Evolutionary conservation across 345 rosid species (phyloP).

Genomic region (Carallia brachiata): DNA sequence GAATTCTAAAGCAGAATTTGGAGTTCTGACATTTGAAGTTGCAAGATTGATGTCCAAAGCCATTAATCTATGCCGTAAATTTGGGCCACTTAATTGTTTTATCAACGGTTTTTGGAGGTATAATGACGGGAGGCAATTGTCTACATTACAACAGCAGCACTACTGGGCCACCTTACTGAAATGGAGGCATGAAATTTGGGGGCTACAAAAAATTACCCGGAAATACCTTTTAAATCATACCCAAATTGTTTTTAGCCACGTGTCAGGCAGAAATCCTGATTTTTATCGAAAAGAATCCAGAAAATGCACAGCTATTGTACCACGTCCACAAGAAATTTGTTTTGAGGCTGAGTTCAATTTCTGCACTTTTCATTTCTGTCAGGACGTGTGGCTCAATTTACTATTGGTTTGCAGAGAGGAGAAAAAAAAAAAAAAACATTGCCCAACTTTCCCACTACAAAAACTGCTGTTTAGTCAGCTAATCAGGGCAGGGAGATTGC

Average conservation of each 20-base stretch:
- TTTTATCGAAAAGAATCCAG: conserved; percentile 3
- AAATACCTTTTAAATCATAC: not conserved
- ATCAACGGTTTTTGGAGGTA: no score
- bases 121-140: no score
- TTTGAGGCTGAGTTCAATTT: not conserved
- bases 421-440: no score
- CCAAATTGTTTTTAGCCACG: not conserved
- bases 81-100: no score
- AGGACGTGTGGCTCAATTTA: not conserved
- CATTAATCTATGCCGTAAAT: conserved; percentile 36
- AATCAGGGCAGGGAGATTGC: not conserved
- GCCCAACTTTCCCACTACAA: no score
- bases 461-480: not conserved
- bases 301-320: not conserved
- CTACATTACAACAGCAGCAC: no score
- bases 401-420: no score
- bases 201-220: no score
- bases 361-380: not conserved
- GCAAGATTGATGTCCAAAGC: conserved; percentile 54
- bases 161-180: no score
- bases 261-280: conserved; percentile 3
- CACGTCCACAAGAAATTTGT: conserved; percentile 8
- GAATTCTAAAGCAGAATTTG: conserved; percentile 41
- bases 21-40: conserved; percentile 60
- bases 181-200: no score